These are phyloP conservation scores for Setaria italica DNA, from an alignment of 202 grass and related monocot species.

Conservation along the genomic window DNA sequence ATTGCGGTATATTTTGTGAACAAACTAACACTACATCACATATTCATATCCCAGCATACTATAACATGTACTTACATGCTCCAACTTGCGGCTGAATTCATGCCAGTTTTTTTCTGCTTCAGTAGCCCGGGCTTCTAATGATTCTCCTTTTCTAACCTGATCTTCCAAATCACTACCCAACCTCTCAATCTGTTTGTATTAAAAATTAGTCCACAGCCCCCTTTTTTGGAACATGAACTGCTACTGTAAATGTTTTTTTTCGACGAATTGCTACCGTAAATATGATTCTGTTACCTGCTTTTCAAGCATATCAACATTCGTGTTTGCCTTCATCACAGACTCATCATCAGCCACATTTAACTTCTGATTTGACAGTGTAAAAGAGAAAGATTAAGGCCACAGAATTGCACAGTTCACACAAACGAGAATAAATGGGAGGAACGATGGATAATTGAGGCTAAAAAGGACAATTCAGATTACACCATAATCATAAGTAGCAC, in stretches of 20 bases:
- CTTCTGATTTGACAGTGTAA: slow-evolving; percentile 20
- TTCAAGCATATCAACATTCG: slow-evolving; percentile 45
- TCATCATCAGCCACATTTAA: slow-evolving; percentile 45
- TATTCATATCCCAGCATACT: neutral
- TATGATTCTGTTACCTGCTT: slow-evolving; percentile 50
- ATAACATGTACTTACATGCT: slow-evolving; percentile 52
- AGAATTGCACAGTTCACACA: neutral
- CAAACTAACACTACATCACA: neutral
- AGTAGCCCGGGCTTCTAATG: slow-evolving; percentile 49
- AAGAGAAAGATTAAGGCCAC: neutral
- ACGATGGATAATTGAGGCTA: neutral
- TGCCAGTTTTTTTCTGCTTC: slow-evolving; percentile 52
- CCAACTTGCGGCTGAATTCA: slow-evolving; percentile 56
- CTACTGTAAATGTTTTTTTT: neutral
- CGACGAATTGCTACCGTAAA: neutral
- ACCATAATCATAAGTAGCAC: neutral
- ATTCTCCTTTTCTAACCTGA: slow-evolving; percentile 55
- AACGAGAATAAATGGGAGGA: neutral
- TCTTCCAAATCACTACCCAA: slow-evolving; percentile 63
- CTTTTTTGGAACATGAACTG: neutral
- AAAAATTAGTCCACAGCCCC: neutral
- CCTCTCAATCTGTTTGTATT: slow-evolving; percentile 52
- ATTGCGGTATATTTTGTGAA: neutral
- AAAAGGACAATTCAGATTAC: neutral
- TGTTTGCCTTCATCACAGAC: slow-evolving; percentile 49